Evolutionary conservation across 2,329 filamentous ascomycete species (phyloP), one percentile per base, ranked within the genome.

Genomic region (Aspergillus felis): DNA sequence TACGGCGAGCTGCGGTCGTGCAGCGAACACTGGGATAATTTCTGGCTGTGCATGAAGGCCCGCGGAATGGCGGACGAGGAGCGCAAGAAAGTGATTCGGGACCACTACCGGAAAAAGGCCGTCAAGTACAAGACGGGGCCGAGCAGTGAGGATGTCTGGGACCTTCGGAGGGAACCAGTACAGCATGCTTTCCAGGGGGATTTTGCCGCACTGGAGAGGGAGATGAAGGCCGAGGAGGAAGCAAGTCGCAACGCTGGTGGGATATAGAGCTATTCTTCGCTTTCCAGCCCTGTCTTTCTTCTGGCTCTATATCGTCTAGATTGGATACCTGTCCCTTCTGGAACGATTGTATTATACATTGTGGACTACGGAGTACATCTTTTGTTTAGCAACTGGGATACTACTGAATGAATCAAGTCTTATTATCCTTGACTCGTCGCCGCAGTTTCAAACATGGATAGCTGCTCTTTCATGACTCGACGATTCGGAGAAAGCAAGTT

Each of bases 21-120:
- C 81, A 85, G 81, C 60, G 89, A 95, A 64, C 87, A 92, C 61
- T 97, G 93, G 92, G 84, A 88, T 60, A 90, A 96, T 74, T 97
- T 96, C 76, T 96, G 92, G 90, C 93, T 97, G 78, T 99, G 94
- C 81, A 97, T 97, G 92, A 87, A 90, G 62, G 87, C 87, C 41
- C 87, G 88, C 67, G 82, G 82, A 1, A 86, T 86, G 68, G 74
- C 81, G 0, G 82, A 84, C 25, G 76, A 81, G 47, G 78, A 85
- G 64, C 85, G 85, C 66, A 85, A 83, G 58, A 82, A 76, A 61
- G 70, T 77, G 65, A 82, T 95, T 55, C 79, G 81, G 59, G 84
- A 85, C 50, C 85, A 87, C 74, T 91, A 92, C 75, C 80, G 84
- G 61, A 80, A 83, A 62, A 88, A 87, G 74, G 83, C 83, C 42